Conservation (phyloP, 2,329 filamentous ascomycete genomes). For the Penicillium sp. region DNA sequence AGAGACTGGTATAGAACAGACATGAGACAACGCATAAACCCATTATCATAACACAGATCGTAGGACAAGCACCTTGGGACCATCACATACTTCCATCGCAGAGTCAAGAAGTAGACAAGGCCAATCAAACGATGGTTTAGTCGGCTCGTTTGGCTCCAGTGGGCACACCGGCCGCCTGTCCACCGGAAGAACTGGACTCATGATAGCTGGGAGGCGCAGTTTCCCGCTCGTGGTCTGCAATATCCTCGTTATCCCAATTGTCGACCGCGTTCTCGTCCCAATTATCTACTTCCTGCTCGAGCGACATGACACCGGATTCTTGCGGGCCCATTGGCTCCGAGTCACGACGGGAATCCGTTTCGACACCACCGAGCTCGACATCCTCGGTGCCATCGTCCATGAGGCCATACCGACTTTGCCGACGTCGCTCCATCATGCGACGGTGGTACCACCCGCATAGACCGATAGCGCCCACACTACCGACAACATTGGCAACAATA, state of each 20-base stretch:
- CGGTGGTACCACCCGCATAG: constrained; percentile 91
- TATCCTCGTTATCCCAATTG: constrained; percentile 64
- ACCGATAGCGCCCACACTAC: constrained; percentile 70
- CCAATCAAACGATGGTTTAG: constrained; percentile 20
- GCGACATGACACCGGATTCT: constrained; percentile 64
- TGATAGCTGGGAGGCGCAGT: constrained; percentile 21
- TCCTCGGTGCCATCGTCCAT: constrained; percentile 58
- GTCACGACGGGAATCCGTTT: constrained; percentile 48
- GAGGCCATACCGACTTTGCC: constrained; percentile 73
- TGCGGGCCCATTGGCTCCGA: constrained; percentile 50
- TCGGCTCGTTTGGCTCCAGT: constrained; percentile 35
- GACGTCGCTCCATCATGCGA: constrained; percentile 87
- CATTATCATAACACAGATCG: constrained; percentile 13
- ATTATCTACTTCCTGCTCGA: constrained; percentile 86
- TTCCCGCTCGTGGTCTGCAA: constrained; percentile 28
- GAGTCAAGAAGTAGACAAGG: not conserved
- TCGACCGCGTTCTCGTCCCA: constrained; percentile 86
- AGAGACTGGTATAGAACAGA: constrained; percentile 19
- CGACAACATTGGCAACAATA: constrained; percentile 83
- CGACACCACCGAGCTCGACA: constrained; percentile 68
- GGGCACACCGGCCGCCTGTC: constrained; percentile 22
- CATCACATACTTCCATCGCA: not conserved
- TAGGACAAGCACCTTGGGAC: not conserved
- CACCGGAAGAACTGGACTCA: constrained; percentile 17
- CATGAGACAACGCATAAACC: constrained; percentile 19